Percentiles rank a stretch among this genome's conserved stretches.
Evolutionary conservation across 441 rosid genomes (phyloP).

Genomic region (Adansonia rubrostipa): DNA sequence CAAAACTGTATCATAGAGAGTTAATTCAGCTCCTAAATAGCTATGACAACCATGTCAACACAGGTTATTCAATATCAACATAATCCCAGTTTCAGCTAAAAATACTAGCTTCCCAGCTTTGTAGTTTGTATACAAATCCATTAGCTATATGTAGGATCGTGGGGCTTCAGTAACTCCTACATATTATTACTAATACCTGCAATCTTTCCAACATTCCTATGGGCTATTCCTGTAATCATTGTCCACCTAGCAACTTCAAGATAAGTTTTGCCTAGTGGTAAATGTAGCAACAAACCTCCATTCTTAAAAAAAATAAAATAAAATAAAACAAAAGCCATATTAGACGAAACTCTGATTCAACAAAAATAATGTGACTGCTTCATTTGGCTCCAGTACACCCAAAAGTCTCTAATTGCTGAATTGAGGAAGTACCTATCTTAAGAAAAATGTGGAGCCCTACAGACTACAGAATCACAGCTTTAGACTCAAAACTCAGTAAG

Average conservation of each 20-base stretch:
- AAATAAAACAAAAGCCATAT: not conserved
- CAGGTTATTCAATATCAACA: slow-evolving; percentile 1
- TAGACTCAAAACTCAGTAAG: not conserved
- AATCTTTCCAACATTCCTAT: not conserved
- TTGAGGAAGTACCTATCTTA: not conserved
- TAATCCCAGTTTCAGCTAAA: slow-evolving; percentile 3
- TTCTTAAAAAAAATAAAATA: not conserved
- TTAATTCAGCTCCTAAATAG: not conserved
- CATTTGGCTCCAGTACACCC: not conserved
- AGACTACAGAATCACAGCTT: not conserved
- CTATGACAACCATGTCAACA: not conserved
- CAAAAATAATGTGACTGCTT: not conserved
- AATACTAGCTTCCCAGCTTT: not conserved
- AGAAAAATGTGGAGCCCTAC: not conserved
- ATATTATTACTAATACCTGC: not conserved
- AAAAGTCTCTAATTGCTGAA: not conserved
- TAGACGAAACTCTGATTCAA: not conserved
- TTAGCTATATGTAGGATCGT: slow-evolving; percentile 3
- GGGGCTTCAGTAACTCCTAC: slow-evolving; percentile 3
- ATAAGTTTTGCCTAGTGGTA: not conserved
- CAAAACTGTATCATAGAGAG: not conserved
- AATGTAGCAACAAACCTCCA: not conserved
- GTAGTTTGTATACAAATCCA: not conserved
- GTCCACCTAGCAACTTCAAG: not conserved
- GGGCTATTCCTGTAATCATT: not conserved